These are phyloP conservation scores for Brettanomyces naardenensis DNA, from an alignment of 805 yeast species.

Conservation along the genomic window DNA sequence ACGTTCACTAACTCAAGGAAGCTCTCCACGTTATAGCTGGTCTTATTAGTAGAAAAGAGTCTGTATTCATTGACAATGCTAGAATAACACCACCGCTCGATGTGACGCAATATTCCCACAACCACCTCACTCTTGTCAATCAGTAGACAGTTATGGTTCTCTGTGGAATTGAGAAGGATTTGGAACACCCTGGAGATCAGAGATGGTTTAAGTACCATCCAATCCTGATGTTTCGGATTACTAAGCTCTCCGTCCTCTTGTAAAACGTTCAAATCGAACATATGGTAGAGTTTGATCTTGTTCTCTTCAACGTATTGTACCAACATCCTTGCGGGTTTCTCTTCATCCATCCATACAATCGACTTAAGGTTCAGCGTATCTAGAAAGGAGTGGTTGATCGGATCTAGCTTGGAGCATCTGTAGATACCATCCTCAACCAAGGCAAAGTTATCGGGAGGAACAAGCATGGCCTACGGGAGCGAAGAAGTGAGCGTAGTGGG, in stretches of 20 bases:
- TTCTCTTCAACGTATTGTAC: slow-evolving; percentile 55
- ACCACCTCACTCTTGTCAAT: slow-evolving; percentile 77
- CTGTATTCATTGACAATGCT: slow-evolving; percentile 82
- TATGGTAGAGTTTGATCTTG: slow-evolving; percentile 41
- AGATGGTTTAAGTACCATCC: slow-evolving; percentile 70
- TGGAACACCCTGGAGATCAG: slow-evolving; percentile 61
- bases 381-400: slow-evolving; percentile 69
- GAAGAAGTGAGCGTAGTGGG: too few relatives aligned
- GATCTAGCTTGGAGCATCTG: slow-evolving; percentile 72
- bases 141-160: slow-evolving; percentile 59
- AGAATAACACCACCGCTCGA: slow-evolving; percentile 85
- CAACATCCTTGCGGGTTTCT: slow-evolving; percentile 69
- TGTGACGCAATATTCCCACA: slow-evolving; percentile 70
- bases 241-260: slow-evolving; percentile 21
- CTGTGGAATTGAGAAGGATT: slow-evolving; percentile 48
- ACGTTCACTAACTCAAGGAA: slow-evolving; percentile 68
- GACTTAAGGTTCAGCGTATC: slow-evolving; percentile 64
- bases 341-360: slow-evolving; percentile 74
- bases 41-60: slow-evolving; percentile 57
- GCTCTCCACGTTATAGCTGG: slow-evolving; percentile 74
- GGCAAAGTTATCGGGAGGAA: slow-evolving; percentile 91
- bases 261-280: slow-evolving; percentile 23
- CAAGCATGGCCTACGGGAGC: slow-evolving; percentile 46
- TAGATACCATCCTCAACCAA: slow-evolving; percentile 83
- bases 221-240: slow-evolving; percentile 30